phyloP scores from a whole-genome alignment of 345 rosid species.

The Ailanthus altissimus region DNA sequence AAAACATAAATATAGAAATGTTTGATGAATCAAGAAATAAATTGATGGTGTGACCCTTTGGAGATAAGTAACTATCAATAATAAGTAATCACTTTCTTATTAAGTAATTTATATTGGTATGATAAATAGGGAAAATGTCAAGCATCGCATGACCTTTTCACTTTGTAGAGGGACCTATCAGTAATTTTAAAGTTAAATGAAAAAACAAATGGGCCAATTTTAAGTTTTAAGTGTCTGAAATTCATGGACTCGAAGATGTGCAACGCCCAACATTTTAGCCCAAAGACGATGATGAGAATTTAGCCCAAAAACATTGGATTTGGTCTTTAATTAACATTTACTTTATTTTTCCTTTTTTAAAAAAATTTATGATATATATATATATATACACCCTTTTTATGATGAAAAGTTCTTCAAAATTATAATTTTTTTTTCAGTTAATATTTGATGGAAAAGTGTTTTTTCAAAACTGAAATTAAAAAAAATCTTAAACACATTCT shows the following conservation, averaged over 20 bases:
- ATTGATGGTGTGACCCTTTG: neutral
- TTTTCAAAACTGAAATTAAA: too few relatives aligned
- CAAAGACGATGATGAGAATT: neutral
- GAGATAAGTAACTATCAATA: neutral
- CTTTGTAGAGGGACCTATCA: neutral
- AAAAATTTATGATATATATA: too few relatives aligned
- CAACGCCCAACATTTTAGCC: neutral
- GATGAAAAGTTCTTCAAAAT: too few relatives aligned
- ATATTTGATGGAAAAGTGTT: too few relatives aligned
- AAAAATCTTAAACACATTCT: too few relatives aligned
- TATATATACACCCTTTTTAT: too few relatives aligned
- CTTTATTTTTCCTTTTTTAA: neutral
- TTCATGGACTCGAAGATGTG: neutral
- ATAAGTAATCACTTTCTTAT: slow-evolving; percentile 1
- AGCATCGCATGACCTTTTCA: neutral
- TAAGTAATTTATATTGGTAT: neutral
- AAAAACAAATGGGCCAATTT: neutral
- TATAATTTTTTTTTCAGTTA: too few relatives aligned
- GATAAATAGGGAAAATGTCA: neutral
- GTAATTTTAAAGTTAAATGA: neutral
- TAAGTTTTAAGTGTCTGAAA: neutral
- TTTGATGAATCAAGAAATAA: neutral
- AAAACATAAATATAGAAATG: neutral
- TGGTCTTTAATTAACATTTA: too few relatives aligned
- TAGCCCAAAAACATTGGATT: neutral